These are phyloP conservation scores for Desmodesmus armatus DNA, from an alignment of 139 green algal genomes.

Conservation along the genomic window DNA sequence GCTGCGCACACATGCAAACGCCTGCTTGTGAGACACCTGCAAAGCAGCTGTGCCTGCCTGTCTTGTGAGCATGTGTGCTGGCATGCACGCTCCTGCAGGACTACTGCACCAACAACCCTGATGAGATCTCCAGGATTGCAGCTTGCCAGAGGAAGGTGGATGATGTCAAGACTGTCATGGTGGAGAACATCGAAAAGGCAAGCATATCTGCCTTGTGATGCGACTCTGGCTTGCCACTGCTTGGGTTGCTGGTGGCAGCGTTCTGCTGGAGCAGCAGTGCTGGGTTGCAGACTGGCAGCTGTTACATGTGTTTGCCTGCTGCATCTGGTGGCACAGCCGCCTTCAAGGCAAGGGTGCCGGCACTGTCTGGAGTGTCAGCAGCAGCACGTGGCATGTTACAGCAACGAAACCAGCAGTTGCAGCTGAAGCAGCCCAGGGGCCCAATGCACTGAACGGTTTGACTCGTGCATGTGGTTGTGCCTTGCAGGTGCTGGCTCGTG, in stretches of 20 bases:
- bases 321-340: too few species aligned
- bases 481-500: constrained; percentile 85
- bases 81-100: constrained; percentile 60
- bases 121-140: constrained; percentile 92
- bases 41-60: not conserved
- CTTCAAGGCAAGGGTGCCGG: too few species aligned
- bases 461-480: not conserved
- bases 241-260: not conserved
- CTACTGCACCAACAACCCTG: constrained; percentile 92
- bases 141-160: constrained; percentile 91
- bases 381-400: too few species aligned
- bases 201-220: not conserved
- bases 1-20: too few species aligned
- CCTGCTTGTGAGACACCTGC: too few species aligned
- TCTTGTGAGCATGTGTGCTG: not conserved
- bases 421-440: not conserved
- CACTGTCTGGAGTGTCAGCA: too few species aligned
- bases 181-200: constrained; percentile 95
- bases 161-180: constrained; percentile 88
- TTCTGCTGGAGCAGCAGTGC: too few species aligned
- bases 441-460: too few species aligned
- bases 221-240: not conserved
- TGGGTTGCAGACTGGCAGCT: too few species aligned
- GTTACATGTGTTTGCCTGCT: not conserved
- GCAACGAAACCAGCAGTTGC: too few species aligned